Evolutionary conservation across 192 early-diverging fungal genomes (phyloP).

Genomic region (Podila minutissima): DNA sequence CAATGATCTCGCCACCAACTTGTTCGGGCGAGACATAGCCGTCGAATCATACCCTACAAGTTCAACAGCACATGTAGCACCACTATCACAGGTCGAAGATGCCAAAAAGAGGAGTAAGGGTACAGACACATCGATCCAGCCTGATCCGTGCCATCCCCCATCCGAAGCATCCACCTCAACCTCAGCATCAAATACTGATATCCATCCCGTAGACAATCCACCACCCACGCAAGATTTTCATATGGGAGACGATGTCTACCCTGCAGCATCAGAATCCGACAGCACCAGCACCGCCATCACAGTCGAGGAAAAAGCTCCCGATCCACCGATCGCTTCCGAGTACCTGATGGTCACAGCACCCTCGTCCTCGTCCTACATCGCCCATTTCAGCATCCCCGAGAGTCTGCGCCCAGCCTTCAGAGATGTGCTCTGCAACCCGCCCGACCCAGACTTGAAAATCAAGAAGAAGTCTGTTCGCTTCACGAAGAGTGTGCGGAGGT

Average conservation of each 20-base stretch:
- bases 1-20: background rate
- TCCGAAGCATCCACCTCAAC: too few relatives aligned
- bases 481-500: constrained; percentile 27
- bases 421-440: constrained; percentile 8
- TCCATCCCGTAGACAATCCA: too few relatives aligned
- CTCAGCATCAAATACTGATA: too few relatives aligned
- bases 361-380: background rate
- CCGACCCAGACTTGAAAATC: constrained; percentile 20
- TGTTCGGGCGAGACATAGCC: background rate
- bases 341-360: background rate
- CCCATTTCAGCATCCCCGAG: constrained; percentile 20
- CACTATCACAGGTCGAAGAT: too few relatives aligned
- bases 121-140: too few relatives aligned
- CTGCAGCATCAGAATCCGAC: background rate
- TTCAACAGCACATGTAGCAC: background rate
- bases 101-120: too few relatives aligned
- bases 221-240: too few relatives aligned
- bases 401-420: constrained; percentile 10
- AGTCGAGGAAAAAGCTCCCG: background rate
- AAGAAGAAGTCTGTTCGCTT: constrained; percentile 42
- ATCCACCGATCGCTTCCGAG: background rate
- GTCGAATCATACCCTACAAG: background rate
- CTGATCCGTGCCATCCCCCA: too few relatives aligned
- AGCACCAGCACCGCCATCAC: background rate
- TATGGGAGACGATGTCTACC: too few relatives aligned